Base-by-base conservation (phyloP, 345 rosid species). In the Toxicodendron radicans region DNA sequence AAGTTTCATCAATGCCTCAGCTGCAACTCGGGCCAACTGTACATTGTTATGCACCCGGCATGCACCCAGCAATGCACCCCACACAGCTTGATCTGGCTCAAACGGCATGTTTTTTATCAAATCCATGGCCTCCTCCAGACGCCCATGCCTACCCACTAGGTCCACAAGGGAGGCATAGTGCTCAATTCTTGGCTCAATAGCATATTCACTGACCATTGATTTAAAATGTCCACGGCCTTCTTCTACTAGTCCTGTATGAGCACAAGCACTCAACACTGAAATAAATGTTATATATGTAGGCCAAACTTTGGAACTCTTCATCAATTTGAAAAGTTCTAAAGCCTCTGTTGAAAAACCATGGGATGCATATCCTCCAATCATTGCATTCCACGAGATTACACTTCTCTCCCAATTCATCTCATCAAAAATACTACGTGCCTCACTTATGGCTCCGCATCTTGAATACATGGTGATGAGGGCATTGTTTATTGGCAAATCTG, bases 1-100 rank as follows among this genome's bases (percentile, higher is more conserved):
- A 32, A 92, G 82, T 77, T 78, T 84, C 80, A 82, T 82, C 77
- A 90, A 74, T 56, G 89, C 90, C 67, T 90, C 93, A 41, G 95
- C 93, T 30, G 93, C 93, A 70, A 86, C 78, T 51, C 74, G 76
- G 64, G 92, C 95, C 54, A 87, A 78, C 74, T 78, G 74, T 0
- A 85, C 79, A 65, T 90, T 79, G 73, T 88, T 81, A 74, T 90
- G 85, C 66, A 88, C 62, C 79, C 83, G 88, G 48, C 88, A 87
- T 66, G 92, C 97, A 72, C 88, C 83, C 53, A 92, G 76, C 23
- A 92, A 68, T n/a, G 95, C 93, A 63, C 97, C 97, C 95, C 93
- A 92, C 11, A 90, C 87, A 13, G 91, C 81, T 78, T 80, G 82
- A 58, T 89, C 90, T 2, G 97, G 84, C 79, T 84, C 89, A 68